A percentile compares a stretch with the other conserved stretches of the same genome.
Conservation (phyloP, 1,284 basidiomycete genomes). For the Sanghuangporus weigelae region DNA sequence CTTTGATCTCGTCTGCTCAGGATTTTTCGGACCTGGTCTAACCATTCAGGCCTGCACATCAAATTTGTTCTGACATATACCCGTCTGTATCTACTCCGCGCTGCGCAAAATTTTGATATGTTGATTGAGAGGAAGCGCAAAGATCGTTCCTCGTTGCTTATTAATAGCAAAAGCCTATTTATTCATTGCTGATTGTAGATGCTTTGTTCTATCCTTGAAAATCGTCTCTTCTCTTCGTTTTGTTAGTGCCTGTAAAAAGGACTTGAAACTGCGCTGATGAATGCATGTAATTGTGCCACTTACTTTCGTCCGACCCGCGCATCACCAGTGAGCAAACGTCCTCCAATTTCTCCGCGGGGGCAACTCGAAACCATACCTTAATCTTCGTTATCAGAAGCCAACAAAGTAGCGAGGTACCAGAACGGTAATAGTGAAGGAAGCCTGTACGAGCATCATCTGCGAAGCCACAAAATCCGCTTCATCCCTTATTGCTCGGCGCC, state of each 20-base stretch:
- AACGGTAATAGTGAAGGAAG: neutral
- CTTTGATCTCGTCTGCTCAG: conserved; percentile 24
- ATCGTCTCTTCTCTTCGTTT: neutral
- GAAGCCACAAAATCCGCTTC: neutral
- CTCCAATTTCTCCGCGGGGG: neutral
- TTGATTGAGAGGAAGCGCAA: neutral
- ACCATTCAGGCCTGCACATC: neutral
- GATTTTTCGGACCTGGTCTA: neutral
- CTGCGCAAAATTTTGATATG: neutral
- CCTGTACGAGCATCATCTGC: neutral
- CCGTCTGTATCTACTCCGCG: neutral
- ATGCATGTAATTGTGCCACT: neutral
- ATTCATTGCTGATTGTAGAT: neutral
- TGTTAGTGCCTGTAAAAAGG: neutral
- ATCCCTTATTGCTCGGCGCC: neutral
- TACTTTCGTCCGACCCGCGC: neutral
- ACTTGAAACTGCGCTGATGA: neutral
- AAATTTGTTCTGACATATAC: neutral
- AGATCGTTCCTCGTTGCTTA: neutral
- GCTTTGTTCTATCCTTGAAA: neutral
- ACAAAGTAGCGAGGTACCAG: neutral
- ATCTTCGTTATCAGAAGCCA: neutral
- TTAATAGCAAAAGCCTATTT: neutral
- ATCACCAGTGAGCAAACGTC: neutral
- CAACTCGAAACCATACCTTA: neutral